phyloP scores from a whole-genome alignment of 2,329 filamentous ascomycete genomes.

The Xylogone sp. region DNA sequence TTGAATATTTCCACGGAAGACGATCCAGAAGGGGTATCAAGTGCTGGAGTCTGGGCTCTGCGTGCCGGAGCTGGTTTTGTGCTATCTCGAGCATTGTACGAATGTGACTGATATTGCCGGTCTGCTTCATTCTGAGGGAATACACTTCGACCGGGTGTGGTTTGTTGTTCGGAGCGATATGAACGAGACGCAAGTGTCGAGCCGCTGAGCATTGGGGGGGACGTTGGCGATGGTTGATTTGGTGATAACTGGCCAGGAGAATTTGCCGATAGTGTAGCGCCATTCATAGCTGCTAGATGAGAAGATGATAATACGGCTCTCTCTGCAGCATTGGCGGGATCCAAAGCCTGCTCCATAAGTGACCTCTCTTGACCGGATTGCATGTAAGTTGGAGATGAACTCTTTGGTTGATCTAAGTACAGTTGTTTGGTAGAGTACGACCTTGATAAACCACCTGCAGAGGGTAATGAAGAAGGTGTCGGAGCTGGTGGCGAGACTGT shows the following conservation, averaged over 20 bases:
- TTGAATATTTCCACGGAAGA: conserved; percentile 92
- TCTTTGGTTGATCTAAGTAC: conserved; percentile 70
- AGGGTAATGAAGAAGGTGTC: conserved; percentile 48
- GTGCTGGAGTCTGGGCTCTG: conserved; percentile 57
- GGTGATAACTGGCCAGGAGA: conserved; percentile 58
- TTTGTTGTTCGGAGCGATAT: conserved; percentile 53
- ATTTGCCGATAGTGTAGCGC: conserved; percentile 47
- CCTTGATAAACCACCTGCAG: conserved; percentile 57
- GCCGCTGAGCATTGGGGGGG: conserved; percentile 46
- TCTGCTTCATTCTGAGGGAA: conserved; percentile 47
- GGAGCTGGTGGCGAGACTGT: conserved; percentile 54
- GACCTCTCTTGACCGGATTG: conserved; percentile 65
- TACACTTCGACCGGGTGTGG: conserved; percentile 50
- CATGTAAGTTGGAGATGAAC: conserved; percentile 68
- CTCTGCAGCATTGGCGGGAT: conserved; percentile 66
- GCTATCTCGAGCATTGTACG: conserved; percentile 26
- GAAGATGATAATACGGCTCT: conserved; percentile 64
- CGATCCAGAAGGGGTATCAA: conserved; percentile 53
- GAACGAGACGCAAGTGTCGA: conserved; percentile 55
- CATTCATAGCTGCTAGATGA: conserved; percentile 68
- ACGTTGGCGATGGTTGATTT: conserved; percentile 68
- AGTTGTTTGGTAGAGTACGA: conserved; percentile 76
- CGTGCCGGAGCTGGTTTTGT: conserved; percentile 38
- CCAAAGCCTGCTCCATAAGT: conserved; percentile 60
- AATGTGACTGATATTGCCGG: conserved; percentile 19